phyloP scores from a whole-genome alignment of 202 grass and related monocot genomes.

The Cymbopogon flexuosus region DNA sequence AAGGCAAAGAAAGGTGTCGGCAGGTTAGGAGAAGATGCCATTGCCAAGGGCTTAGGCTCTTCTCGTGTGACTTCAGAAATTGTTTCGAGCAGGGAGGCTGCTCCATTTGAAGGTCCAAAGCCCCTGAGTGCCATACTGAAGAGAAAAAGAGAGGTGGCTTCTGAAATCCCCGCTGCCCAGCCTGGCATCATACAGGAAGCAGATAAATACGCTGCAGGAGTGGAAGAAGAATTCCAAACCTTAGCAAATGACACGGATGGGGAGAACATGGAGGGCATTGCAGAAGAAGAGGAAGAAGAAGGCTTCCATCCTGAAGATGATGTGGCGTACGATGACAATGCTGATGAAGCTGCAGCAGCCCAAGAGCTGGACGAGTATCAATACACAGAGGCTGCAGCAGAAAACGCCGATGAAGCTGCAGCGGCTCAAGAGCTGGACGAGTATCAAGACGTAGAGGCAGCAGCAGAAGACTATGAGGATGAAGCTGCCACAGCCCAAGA shows the following conservation, averaged over 20 bases:
- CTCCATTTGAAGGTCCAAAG: slow-evolving; percentile 47
- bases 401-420: slow-evolving; percentile 12
- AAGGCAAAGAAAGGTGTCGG: slow-evolving; percentile 43
- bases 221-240: slow-evolving; percentile 5
- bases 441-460: slow-evolving; percentile 31
- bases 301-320: slow-evolving; percentile 31
- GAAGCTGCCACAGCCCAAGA: slow-evolving; percentile 29
- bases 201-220: slow-evolving; percentile 6
- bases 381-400: slow-evolving; percentile 31
- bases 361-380: slow-evolving; percentile 41
- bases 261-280: not conserved
- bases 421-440: slow-evolving; percentile 32
- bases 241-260: not conserved
- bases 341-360: not conserved
- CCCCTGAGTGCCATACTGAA: slow-evolving; percentile 58
- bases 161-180: not conserved
- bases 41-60: slow-evolving; percentile 3
- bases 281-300: slow-evolving; percentile 30
- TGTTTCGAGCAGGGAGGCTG: slow-evolving; percentile 13
- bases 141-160: slow-evolving; percentile 45
- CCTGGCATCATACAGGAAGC: slow-evolving; percentile 31
- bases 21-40: slow-evolving; percentile 16
- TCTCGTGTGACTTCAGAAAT: slow-evolving; percentile 33
- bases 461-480: slow-evolving; percentile 40
- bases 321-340: slow-evolving; percentile 8